These are phyloP conservation scores for Jatropha curcas DNA, from an alignment of 345 rosid genomes.

Conservation along the genomic window DNA sequence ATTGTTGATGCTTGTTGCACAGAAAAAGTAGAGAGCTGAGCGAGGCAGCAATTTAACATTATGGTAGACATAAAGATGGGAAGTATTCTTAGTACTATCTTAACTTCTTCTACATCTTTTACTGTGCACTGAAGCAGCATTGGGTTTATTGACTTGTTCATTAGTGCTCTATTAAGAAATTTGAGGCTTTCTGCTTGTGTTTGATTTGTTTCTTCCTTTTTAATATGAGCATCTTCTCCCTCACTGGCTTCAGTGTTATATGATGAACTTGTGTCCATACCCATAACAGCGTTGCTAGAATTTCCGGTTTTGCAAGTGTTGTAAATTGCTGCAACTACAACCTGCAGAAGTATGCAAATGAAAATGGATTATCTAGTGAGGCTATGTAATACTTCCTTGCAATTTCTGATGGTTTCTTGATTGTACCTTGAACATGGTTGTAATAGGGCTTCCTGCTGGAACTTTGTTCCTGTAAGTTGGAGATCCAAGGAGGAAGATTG, in stretches of 20 bases:
- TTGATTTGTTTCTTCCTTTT: constrained; percentile 16
- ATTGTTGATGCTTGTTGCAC: constrained; percentile 91
- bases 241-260: constrained; percentile 31
- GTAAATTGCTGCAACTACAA: constrained; percentile 50
- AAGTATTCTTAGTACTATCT: constrained; percentile 56
- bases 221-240: constrained; percentile 21
- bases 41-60: constrained; percentile 89
- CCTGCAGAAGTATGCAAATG: constrained; percentile 35
- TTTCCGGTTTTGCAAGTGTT: constrained; percentile 34
- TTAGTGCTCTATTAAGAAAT: constrained; percentile 50
- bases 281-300: constrained; percentile 38
- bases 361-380: constrained; percentile 9
- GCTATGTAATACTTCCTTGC: not conserved
- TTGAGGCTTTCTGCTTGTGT: constrained; percentile 31
- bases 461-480: constrained; percentile 60
- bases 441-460: constrained; percentile 78
- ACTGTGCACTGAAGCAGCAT: constrained; percentile 54
- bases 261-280: constrained; percentile 39
- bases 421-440: constrained; percentile 71
- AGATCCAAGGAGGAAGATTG: constrained; percentile 72
- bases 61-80: constrained; percentile 86
- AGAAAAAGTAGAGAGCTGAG: constrained; percentile 91
- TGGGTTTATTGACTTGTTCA: constrained; percentile 25
- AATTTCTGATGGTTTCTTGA: constrained; percentile 5
- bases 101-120: constrained; percentile 67